Conservation (phyloP, 305 asterid species). For the Solanum hybrid region DNA sequence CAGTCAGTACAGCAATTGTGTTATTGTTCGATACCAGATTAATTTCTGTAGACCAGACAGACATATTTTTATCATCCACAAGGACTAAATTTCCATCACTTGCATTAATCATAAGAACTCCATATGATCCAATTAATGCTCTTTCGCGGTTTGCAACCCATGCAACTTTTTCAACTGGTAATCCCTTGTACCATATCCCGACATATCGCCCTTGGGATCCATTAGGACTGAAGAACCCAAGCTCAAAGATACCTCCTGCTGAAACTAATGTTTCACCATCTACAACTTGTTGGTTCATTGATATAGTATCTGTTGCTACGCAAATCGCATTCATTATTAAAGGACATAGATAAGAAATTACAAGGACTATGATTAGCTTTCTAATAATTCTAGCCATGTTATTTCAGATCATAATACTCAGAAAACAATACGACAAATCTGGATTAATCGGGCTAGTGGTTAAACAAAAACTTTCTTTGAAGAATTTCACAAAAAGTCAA, state of each 20-base stretch:
- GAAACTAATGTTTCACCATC: constrained; percentile 12
- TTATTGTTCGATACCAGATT: neutral
- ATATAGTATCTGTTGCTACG: neutral
- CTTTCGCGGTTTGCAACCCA: constrained; percentile 12
- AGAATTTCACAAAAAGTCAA: neutral
- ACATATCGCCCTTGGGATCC: neutral
- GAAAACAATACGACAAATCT: neutral
- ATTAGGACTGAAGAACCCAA: constrained; percentile 12
- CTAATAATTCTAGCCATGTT: neutral
- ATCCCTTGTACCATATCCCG: constrained; percentile 12
- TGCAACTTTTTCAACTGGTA: neutral
- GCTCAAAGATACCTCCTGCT: constrained; percentile 11
- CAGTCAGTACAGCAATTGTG: constrained; percentile 7
- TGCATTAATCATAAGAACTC: neutral
- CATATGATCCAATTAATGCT: neutral
- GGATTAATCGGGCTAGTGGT: neutral
- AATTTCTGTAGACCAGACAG: neutral
- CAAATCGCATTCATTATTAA: neutral
- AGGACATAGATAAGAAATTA: neutral
- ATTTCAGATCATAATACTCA: neutral
- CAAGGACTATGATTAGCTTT: neutral
- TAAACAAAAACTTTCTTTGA: neutral
- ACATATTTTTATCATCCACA: neutral
- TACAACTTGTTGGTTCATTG: neutral
- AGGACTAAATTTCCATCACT: neutral